Evolutionary conservation across 2,329 filamentous ascomycete species (phyloP).

Genomic region (Akanthomyces muscarius): DNA sequence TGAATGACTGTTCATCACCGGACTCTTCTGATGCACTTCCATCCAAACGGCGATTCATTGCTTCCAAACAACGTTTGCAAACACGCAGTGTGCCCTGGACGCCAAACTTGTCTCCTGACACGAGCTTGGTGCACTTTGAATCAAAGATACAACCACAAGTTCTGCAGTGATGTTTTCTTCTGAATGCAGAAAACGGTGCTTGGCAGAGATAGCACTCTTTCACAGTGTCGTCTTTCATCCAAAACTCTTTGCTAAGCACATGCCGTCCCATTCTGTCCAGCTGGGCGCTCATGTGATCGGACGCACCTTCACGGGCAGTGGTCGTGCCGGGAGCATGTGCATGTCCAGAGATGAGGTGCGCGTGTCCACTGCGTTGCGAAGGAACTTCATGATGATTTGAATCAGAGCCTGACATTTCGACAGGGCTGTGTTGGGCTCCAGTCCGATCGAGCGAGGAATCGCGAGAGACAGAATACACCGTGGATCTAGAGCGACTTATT

Average conservation of each 20-base stretch:
- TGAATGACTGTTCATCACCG: constrained; percentile 68
- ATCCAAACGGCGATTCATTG: constrained; percentile 87
- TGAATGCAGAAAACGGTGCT: constrained; percentile 85
- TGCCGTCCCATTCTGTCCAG: constrained; percentile 75
- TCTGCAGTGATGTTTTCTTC: constrained; percentile 94
- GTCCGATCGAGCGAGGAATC: constrained; percentile 57
- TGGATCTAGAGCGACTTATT: constrained; percentile 46
- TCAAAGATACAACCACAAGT: constrained; percentile 98
- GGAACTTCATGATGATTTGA: constrained; percentile 56
- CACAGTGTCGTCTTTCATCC: constrained; percentile 98
- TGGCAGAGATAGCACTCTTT: constrained; percentile 96
- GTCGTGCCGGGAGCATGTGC: constrained; percentile 55
- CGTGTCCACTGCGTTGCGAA: constrained; percentile 41
- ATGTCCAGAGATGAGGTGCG: constrained; percentile 43
- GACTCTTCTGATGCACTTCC: constrained; percentile 85
- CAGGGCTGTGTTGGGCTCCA: constrained; percentile 49
- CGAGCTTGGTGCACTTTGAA: constrained; percentile 89
- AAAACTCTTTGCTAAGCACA: constrained; percentile 90
- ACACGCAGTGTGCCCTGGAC: constrained; percentile 81
- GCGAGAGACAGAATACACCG: constrained; percentile 45
- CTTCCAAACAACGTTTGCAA: constrained; percentile 86
- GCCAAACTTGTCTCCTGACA: constrained; percentile 81
- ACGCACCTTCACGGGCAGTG: constrained; percentile 49
- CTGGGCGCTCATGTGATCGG: constrained; percentile 56
- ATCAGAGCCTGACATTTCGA: constrained; percentile 56